These are phyloP conservation scores for Globisporangium spinosum DNA, from an alignment of 352 stramenopile species.

Conservation along the genomic window DNA sequence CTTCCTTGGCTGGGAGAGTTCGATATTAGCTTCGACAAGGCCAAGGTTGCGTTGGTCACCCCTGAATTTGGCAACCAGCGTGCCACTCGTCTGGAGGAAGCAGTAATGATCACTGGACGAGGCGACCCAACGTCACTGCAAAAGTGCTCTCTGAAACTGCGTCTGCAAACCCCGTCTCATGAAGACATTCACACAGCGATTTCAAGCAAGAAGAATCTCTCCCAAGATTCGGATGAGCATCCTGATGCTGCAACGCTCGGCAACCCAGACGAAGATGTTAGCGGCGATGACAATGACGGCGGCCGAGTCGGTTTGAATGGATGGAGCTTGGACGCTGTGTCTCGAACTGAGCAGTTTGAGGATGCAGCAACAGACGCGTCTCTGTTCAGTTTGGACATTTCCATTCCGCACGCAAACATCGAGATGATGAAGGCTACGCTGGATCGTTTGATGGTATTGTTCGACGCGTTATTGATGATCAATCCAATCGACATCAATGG, in stretches of 20 bases:
- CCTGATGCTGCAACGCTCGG: slow-evolving; percentile 29
- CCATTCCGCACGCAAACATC: slow-evolving; percentile 48
- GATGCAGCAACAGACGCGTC: slow-evolving; percentile 43
- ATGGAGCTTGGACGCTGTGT: slow-evolving; percentile 67
- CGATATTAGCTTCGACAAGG: slow-evolving; percentile 47
- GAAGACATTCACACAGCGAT: slow-evolving; percentile 47
- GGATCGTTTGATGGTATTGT: slow-evolving; percentile 79
- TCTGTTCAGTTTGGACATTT: slow-evolving; percentile 58
- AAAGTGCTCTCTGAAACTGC: slow-evolving; percentile 43
- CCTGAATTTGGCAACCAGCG: slow-evolving; percentile 59
- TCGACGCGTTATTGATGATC: slow-evolving; percentile 83
- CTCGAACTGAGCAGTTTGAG: slow-evolving; percentile 60
- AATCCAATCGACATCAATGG: slow-evolving; percentile 84
- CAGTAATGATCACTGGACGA: slow-evolving; percentile 37
- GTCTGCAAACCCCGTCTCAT: slow-evolving; percentile 42
- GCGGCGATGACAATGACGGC: slow-evolving; percentile 78
- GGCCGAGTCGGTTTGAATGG: slow-evolving; percentile 76
- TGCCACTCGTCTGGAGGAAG: slow-evolving; percentile 33
- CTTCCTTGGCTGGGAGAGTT: slow-evolving; percentile 77
- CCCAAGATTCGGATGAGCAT: slow-evolving; percentile 65
- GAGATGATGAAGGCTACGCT: slow-evolving; percentile 64
- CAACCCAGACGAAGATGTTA: slow-evolving; percentile 36
- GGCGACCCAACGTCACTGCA: slow-evolving; percentile 33
- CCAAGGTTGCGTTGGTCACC: slow-evolving; percentile 42
- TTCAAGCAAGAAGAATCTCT: slow-evolving; percentile 59